Conservation (phyloP, 345 rosid genomes). For the Brassica incana region DNA sequence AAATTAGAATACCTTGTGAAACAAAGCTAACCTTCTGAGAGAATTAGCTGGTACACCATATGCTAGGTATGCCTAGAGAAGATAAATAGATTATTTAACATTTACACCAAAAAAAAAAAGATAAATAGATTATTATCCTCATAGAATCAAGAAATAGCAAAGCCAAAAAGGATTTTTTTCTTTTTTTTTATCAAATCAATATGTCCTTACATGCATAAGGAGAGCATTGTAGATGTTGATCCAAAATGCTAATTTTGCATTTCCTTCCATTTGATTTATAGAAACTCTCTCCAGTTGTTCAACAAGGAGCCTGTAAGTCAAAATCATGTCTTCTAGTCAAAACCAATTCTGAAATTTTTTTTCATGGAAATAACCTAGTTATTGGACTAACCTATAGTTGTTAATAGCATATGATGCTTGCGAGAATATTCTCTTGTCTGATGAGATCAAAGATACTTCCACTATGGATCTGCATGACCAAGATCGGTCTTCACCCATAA, state of each 20-base stretch:
- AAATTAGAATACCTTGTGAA: conserved; percentile 72
- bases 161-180: not conserved
- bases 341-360: not conserved
- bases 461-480: conserved; percentile 74
- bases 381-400: conserved; percentile 59
- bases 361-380: not conserved
- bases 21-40: conserved; percentile 74
- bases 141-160: conserved; percentile 2
- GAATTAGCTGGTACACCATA: conserved; percentile 78
- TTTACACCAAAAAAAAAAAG: not conserved
- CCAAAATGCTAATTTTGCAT: conserved; percentile 78
- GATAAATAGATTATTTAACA: not conserved
- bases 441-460: conserved; percentile 73
- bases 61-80: conserved; percentile 74
- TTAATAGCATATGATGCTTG: conserved; percentile 69
- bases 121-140: not conserved
- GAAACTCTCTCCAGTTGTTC: conserved; percentile 81
- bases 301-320: conserved; percentile 68
- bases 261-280: conserved; percentile 57
- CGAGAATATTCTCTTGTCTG: conserved; percentile 64
- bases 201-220: conserved; percentile 73
- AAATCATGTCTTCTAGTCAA: not conserved
- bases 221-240: conserved; percentile 90
- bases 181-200: not conserved
- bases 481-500: conserved; percentile 50